A percentile compares a stretch with the other conserved stretches of the same genome.
phyloP scores from a whole-genome alignment of 352 stramenopile species.

The Phytophthora syringae region DNA sequence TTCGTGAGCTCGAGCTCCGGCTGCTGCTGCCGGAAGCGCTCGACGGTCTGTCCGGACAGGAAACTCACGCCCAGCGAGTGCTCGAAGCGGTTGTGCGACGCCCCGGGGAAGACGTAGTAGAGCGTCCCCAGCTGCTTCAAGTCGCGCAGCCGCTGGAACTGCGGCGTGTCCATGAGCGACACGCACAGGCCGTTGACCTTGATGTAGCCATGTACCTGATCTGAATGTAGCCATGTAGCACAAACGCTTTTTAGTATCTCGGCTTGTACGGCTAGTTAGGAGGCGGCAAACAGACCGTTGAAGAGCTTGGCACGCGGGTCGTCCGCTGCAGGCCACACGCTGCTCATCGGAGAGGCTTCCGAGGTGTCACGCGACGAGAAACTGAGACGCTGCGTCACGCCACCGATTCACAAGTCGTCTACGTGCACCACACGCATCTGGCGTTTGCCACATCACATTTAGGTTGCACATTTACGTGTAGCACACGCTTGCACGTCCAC shows the following conservation, averaged over 20 bases:
- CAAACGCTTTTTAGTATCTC: conserved; percentile 13
- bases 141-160: conserved; percentile 95
- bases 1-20: conserved; percentile 90
- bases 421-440: conserved; percentile 6
- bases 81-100: conserved; percentile 95
- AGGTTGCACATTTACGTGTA: too few relatives aligned
- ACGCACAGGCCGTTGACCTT: conserved; percentile 80
- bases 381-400: too few relatives aligned
- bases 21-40: conserved; percentile 86
- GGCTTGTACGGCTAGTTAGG: not conserved
- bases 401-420: not conserved
- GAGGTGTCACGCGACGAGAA: too few relatives aligned
- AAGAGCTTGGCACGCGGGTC: conserved; percentile 64
- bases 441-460: too few relatives aligned
- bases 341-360: too few relatives aligned
- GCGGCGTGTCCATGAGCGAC: conserved; percentile 90
- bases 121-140: conserved; percentile 95
- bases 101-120: conserved; percentile 88
- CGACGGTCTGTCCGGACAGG: conserved; percentile 90
- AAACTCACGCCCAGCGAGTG: conserved; percentile 96
- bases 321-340: conserved; percentile 26
- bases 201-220: conserved; percentile 87
- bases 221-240: conserved; percentile 41
- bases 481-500: too few relatives aligned
- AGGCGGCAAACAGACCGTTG: conserved; percentile 47